A percentile compares a stretch with the other conserved stretches of the same genome.
Evolutionary conservation across 345 rosid genomes (phyloP).

Genomic region (Capsella bursapastoris): DNA sequence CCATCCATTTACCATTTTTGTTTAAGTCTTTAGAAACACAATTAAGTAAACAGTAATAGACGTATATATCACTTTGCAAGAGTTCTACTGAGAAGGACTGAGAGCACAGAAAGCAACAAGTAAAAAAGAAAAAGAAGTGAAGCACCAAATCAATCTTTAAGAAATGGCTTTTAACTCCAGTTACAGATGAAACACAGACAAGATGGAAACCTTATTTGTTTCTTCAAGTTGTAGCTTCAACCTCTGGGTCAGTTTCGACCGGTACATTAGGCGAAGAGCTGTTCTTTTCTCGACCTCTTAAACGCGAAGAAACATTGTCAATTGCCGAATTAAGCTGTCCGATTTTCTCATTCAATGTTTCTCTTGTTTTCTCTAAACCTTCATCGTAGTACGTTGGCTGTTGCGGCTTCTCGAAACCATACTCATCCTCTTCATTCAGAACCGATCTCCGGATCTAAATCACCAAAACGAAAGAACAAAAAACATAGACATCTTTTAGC

Average conservation of each 20-base stretch:
- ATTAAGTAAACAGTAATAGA: neutral
- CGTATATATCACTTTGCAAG: conserved; percentile 34
- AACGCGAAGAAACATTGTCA: conserved; percentile 84
- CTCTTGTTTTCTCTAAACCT: conserved; percentile 90
- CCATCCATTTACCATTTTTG: no score
- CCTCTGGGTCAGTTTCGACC: conserved; percentile 61
- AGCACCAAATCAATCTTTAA: conserved; percentile 14
- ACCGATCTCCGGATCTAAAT: conserved; percentile 78
- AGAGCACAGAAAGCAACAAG: conserved; percentile 5
- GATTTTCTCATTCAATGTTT: conserved; percentile 81
- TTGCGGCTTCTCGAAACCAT: conserved; percentile 73
- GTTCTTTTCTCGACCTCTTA: conserved; percentile 66
- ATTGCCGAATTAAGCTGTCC: conserved; percentile 90
- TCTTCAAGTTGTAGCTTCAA: conserved; percentile 64
- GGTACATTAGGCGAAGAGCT: conserved; percentile 52
- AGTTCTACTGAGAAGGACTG: neutral
- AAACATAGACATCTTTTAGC: neutral
- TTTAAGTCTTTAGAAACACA: no score
- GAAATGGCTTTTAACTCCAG: conserved; percentile 4
- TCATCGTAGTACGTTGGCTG: conserved; percentile 83
- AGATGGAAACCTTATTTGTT: neutral
- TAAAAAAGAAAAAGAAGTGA: neutral
- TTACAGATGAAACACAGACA: conserved; percentile 13
- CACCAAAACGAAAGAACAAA: neutral
- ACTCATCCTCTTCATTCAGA: conserved; percentile 81